These are phyloP conservation scores for Lactarius tabidus DNA, from an alignment of 768 basidiomycete genomes.

Conservation along the genomic window DNA sequence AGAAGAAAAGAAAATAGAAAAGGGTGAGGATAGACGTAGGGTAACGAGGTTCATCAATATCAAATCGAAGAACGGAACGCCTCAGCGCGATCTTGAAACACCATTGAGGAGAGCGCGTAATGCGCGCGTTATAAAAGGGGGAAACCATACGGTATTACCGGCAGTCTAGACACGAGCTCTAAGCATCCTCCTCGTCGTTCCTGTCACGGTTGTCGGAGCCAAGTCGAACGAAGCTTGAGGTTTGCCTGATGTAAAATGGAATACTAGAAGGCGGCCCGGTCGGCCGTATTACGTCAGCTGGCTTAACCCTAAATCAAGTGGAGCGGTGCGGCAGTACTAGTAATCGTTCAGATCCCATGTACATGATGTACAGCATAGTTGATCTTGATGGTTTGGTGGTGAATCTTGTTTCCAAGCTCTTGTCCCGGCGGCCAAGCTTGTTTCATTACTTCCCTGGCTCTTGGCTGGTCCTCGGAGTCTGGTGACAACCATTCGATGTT, in stretches of 20 bases:
- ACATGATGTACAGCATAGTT: not conserved
- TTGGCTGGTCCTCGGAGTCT: not conserved
- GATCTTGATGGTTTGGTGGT: too few species aligned
- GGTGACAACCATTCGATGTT: not conserved
- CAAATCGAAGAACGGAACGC: constrained; percentile 1
- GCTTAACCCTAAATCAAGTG: not conserved
- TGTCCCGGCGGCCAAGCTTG: too few species aligned
- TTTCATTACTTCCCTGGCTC: constrained; percentile 7
- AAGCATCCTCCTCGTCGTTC: not conserved
- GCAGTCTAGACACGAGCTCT: not conserved
- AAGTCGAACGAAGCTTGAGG: not conserved
- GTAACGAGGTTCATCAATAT: not conserved
- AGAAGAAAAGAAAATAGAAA: not conserved
- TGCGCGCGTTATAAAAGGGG: not conserved
- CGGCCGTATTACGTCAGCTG: not conserved
- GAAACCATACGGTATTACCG: not conserved
- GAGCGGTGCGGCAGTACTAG: too few species aligned
- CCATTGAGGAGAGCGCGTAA: not conserved
- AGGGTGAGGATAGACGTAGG: not conserved
- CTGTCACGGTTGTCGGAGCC: not conserved
- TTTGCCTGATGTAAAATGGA: not conserved
- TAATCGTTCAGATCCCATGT: too few species aligned
- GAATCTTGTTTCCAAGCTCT: not conserved
- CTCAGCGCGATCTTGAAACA: not conserved
- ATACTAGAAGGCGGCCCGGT: not conserved